A percentile compares a stretch with the other conserved stretches of the same genome.
Evolutionary conservation across 805 yeast species (phyloP).

Genomic region (Sugiyamaella americana): DNA sequence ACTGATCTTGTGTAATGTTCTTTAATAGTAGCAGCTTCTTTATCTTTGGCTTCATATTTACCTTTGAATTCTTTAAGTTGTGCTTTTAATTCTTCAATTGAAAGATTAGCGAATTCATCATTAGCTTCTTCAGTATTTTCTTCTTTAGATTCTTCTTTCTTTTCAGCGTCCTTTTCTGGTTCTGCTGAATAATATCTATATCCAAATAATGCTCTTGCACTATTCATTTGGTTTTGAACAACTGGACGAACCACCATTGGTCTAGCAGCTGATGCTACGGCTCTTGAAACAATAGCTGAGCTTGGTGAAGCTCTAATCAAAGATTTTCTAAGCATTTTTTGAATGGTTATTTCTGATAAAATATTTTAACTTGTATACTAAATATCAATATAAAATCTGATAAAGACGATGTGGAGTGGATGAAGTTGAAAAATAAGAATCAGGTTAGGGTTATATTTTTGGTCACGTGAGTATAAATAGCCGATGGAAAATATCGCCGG

Average conservation of each 20-base stretch:
- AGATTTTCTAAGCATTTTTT: not conserved
- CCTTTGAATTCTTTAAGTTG: slow-evolving; percentile 37
- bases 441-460: too few relatives aligned
- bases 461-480: too few relatives aligned
- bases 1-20: slow-evolving; percentile 76
- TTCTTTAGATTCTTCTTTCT: not conserved
- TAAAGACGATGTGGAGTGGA: too few relatives aligned
- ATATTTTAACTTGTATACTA: too few relatives aligned
- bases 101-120: slow-evolving; percentile 21
- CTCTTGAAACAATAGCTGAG: not conserved
- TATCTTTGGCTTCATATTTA: slow-evolving; percentile 48
- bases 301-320: not conserved
- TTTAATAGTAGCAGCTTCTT: slow-evolving; percentile 72
- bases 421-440: too few relatives aligned
- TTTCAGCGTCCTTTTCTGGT: slow-evolving; percentile 9
- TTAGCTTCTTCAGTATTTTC: slow-evolving; percentile 3
- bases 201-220: not conserved
- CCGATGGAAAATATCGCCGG: too few relatives aligned
- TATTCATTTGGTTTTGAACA: not conserved
- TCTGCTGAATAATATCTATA: slow-evolving; percentile 5
- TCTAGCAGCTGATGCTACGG: slow-evolving; percentile 1
- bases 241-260: not conserved
- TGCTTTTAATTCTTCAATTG: slow-evolving; percentile 19
- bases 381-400: too few relatives aligned
- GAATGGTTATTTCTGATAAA: too few relatives aligned